Percentiles rank a stretch among this genome's conserved stretches.
These are phyloP conservation scores for Paracoccidioides lutzii DNA, from an alignment of 2,329 filamentous ascomycete genomes.

Conservation along the genomic window DNA sequence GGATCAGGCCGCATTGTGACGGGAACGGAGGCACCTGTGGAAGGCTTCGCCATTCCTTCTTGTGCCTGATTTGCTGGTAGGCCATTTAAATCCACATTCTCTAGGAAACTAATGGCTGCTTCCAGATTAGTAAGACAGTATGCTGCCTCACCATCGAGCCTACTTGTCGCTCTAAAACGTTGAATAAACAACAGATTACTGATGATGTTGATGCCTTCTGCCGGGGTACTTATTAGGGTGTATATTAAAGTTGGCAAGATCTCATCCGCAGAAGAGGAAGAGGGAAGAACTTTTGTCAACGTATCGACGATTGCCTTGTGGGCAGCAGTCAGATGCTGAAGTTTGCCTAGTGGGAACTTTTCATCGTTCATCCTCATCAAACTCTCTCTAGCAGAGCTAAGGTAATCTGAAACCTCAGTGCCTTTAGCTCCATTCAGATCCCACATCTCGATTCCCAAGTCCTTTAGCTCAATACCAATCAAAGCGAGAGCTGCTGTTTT, in stretches of 20 bases:
- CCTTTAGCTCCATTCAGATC: conserved; percentile 46
- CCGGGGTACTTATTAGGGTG: conserved; percentile 78
- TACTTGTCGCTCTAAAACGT: conserved; percentile 70
- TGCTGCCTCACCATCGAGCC: conserved; percentile 83
- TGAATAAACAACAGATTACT: conserved; percentile 95
- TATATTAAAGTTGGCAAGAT: conserved; percentile 96
- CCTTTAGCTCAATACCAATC: conserved; percentile 79
- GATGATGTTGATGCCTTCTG: conserved; percentile 74
- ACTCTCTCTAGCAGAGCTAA: conserved; percentile 58
- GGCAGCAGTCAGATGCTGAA: conserved; percentile 73
- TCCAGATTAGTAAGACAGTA: conserved; percentile 96
- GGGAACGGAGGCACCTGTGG: conserved; percentile 21
- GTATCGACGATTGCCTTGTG: conserved; percentile 95
- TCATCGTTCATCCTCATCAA: conserved; percentile 74
- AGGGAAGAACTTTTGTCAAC: conserved; percentile 49
- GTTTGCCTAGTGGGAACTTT: conserved; percentile 78
- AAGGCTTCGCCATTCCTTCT: conserved; percentile 50
- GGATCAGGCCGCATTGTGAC: conserved; percentile 17
- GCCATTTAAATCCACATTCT: conserved; percentile 87
- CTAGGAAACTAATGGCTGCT: conserved; percentile 83
- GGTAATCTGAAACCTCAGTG: conserved; percentile 57
- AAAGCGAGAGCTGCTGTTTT: conserved; percentile 81
- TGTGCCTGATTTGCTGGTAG: conserved; percentile 66
- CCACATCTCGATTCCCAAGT: conserved; percentile 66
- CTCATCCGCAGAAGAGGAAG: conserved; percentile 85